A percentile compares a stretch with the other conserved stretches of the same genome.
These are phyloP conservation scores for Lodderomyces pseudojiufengensis DNA, from an alignment of 1,139 yeast genomes.

Conservation along the genomic window DNA sequence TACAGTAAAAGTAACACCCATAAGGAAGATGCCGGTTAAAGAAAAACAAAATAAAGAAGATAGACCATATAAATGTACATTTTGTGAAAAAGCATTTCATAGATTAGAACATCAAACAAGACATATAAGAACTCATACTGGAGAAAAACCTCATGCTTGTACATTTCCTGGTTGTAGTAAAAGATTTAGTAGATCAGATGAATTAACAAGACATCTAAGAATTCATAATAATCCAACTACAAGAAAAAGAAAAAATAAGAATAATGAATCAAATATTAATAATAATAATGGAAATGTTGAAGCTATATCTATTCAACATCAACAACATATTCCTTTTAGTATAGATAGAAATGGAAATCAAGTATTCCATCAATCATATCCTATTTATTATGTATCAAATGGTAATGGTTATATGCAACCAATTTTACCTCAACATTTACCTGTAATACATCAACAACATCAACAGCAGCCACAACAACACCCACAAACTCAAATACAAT, in stretches of 20 bases:
- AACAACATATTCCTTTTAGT: constrained; percentile 26
- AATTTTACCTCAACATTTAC: constrained; percentile 6
- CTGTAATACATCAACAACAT: constrained; percentile 4
- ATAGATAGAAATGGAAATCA: constrained; percentile 36
- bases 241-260: constrained; percentile 30
- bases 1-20: no score
- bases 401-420: constrained; percentile 13
- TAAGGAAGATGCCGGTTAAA: constrained; percentile 12
- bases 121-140: constrained; percentile 68
- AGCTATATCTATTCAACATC: constrained; percentile 7
- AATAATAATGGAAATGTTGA: constrained; percentile 1
- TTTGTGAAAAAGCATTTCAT: constrained; percentile 62
- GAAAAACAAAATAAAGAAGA: constrained; percentile 19
- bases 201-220: constrained; percentile 62
- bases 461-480: constrained; percentile 10
- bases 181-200: constrained; percentile 65
- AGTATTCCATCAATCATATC: constrained; percentile 33
- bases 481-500: constrained; percentile 10
- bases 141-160: constrained; percentile 74
- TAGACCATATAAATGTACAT: constrained; percentile 56
- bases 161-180: constrained; percentile 64
- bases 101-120: constrained; percentile 67
- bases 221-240: constrained; percentile 59
- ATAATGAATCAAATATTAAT: constrained; percentile 3
- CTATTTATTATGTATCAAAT: constrained; percentile 35